These are phyloP conservation scores for Quercus agrifolia DNA, from an alignment of 306 rosid genomes.

Conservation along the genomic window DNA sequence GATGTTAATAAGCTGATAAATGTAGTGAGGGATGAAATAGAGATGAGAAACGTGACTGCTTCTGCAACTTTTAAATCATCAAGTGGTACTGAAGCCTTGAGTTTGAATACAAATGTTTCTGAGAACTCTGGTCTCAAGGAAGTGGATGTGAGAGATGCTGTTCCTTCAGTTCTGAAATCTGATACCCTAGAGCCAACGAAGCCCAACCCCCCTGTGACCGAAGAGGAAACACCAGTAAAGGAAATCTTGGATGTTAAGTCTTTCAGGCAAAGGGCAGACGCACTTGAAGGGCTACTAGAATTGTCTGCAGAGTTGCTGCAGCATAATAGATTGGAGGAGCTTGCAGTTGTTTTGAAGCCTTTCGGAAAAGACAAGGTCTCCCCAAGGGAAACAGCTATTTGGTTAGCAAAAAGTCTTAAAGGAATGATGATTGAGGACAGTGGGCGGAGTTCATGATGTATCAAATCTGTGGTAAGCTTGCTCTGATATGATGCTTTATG, in stretches of 20 bases:
- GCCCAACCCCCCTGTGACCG: constrained; percentile 33
- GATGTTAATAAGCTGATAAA: constrained; percentile 79
- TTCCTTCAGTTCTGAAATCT: constrained; percentile 36
- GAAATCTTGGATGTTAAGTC: constrained; percentile 83
- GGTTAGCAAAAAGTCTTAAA: constrained; percentile 96
- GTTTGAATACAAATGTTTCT: constrained; percentile 42
- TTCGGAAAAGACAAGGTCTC: constrained; percentile 95
- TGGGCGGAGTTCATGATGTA: constrained; percentile 54
- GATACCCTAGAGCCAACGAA: constrained; percentile 49
- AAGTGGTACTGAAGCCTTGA: constrained; percentile 46
- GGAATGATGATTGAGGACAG: constrained; percentile 90
- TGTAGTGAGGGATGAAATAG: constrained; percentile 71
- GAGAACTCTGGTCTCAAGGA: constrained; percentile 50
- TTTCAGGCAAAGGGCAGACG: constrained; percentile 92
- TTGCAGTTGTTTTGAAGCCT: constrained; percentile 85
- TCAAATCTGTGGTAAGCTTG: constrained; percentile 24
- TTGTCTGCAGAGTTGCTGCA: constrained; percentile 91
- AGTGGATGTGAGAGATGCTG: constrained; percentile 35
- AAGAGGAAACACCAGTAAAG: constrained; percentile 52
- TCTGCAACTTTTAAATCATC: constrained; percentile 45
- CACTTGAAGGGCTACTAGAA: constrained; percentile 95
- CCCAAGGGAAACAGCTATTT: constrained; percentile 98
- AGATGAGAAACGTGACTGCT: constrained; percentile 43
- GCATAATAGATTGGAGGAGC: constrained; percentile 84
- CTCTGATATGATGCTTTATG: constrained; percentile 22